Evolutionary conservation across 2,329 filamentous ascomycete genomes (phyloP).

Genomic region (Colletotrichum cordylinicola): DNA sequence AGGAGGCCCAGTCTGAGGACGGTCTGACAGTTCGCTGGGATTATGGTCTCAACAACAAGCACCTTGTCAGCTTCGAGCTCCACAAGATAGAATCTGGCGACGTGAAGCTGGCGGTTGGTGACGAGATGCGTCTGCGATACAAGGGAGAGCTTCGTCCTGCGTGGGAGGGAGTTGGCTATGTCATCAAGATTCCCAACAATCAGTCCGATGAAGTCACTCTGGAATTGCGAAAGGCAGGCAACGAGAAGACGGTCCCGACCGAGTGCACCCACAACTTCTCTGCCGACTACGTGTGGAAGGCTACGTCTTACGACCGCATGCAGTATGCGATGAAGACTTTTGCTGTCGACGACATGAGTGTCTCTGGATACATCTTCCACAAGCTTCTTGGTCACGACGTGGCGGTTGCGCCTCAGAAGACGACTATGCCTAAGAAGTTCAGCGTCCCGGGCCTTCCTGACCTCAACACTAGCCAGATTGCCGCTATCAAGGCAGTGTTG

Average conservation of each 20-base stretch:
- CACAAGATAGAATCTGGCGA: slow-evolving; percentile 98
- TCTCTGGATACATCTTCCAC: slow-evolving; percentile 98
- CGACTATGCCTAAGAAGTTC: slow-evolving; percentile 94
- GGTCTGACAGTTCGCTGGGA: slow-evolving; percentile 95
- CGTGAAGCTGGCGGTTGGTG: slow-evolving; percentile 95
- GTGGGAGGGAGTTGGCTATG: slow-evolving; percentile 98
- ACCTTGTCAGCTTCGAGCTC: slow-evolving; percentile 91
- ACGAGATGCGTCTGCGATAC: slow-evolving; percentile 98
- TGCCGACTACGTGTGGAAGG: slow-evolving; percentile 99
- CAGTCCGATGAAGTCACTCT: slow-evolving; percentile 97
- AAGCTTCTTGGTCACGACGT: slow-evolving; percentile 95
- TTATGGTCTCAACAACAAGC: slow-evolving; percentile 95
- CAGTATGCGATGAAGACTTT: slow-evolving; percentile 99
- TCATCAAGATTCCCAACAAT: slow-evolving; percentile 99
- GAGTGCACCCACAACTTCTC: slow-evolving; percentile 98
- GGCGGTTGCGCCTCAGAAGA: slow-evolving; percentile 93
- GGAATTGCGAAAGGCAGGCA: slow-evolving; percentile 90
- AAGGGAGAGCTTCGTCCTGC: slow-evolving; percentile 89
- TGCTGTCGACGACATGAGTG: slow-evolving; percentile 96
- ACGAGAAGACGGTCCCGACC: slow-evolving; percentile 94
- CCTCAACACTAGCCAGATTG: slow-evolving; percentile 93
- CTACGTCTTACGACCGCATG: slow-evolving; percentile 99
- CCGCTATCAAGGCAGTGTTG: slow-evolving; percentile 92
- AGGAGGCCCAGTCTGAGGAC: slow-evolving; percentile 97
- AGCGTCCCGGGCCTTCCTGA: slow-evolving; percentile 93